Percentiles rank a stretch among this genome's conserved stretches.
These are phyloP conservation scores for Trichoderma sp. DNA, from an alignment of 2,329 filamentous ascomycete genomes.

Conservation along the genomic window DNA sequence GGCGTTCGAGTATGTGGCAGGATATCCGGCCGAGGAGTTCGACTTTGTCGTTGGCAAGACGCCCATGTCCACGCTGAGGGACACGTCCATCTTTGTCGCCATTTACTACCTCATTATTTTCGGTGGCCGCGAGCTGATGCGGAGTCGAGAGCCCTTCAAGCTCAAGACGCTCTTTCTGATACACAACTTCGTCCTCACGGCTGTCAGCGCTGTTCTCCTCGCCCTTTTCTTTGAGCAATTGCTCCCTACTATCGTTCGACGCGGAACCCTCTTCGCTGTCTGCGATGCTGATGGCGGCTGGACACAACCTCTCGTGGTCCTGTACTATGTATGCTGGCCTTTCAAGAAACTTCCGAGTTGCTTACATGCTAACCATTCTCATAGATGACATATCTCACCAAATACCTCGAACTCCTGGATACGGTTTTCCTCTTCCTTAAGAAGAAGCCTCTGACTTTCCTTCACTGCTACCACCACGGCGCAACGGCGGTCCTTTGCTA, in stretches of 20 bases:
- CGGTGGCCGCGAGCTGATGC: slow-evolving; percentile 80
- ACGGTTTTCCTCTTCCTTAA: slow-evolving; percentile 88
- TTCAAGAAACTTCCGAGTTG: background rate
- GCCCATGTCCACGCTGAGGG: slow-evolving; percentile 75
- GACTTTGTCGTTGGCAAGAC: slow-evolving; percentile 69
- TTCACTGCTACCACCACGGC: slow-evolving; percentile 90
- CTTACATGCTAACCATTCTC: slow-evolving; percentile 25
- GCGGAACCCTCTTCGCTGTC: slow-evolving; percentile 77
- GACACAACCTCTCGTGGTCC: slow-evolving; percentile 76
- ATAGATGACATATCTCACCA: slow-evolving; percentile 86
- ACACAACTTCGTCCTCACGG: slow-evolving; percentile 83
- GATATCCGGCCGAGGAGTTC: slow-evolving; percentile 77
- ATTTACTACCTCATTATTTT: slow-evolving; percentile 83
- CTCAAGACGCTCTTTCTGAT: slow-evolving; percentile 77
- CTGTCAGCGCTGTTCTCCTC: slow-evolving; percentile 69
- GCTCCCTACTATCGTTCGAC: slow-evolving; percentile 66
- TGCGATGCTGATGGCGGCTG: slow-evolving; percentile 67
- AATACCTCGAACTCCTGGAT: slow-evolving; percentile 83
- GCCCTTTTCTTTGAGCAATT: slow-evolving; percentile 78
- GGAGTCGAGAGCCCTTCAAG: slow-evolving; percentile 69
- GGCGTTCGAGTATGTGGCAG: slow-evolving; percentile 64
- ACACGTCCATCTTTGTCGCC: slow-evolving; percentile 66
- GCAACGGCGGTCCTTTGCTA: slow-evolving; percentile 87
- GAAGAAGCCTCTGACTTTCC: slow-evolving; percentile 92
- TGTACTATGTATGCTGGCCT: slow-evolving; percentile 72